Percentiles rank a stretch among this genome's conserved stretches.
These are phyloP conservation scores for Sarocladium brachiariae DNA, from an alignment of 2,329 filamentous ascomycete species.

Conservation along the genomic window DNA sequence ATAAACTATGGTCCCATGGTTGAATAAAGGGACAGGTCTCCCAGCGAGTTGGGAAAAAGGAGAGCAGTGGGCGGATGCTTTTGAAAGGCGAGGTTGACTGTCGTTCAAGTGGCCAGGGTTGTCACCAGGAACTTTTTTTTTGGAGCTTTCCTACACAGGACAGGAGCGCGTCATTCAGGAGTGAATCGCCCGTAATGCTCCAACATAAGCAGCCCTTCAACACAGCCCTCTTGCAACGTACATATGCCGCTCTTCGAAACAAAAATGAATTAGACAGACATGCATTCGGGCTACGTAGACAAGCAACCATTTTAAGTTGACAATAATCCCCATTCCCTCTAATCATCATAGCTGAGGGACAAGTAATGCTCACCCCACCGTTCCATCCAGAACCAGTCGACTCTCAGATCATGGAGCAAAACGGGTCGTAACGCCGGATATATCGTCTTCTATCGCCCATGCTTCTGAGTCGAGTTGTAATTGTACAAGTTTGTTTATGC, in stretches of 20 bases:
- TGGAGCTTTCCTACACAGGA: not conserved
- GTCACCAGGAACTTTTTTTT: not conserved
- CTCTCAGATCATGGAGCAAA: not conserved
- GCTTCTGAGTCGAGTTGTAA: slow-evolving; percentile 4
- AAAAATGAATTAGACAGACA: not conserved
- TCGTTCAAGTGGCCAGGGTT: not conserved
- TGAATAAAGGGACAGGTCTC: slow-evolving; percentile 14
- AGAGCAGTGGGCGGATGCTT: not conserved
- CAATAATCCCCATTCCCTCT: not conserved
- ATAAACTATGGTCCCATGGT: slow-evolving; percentile 10
- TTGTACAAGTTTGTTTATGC: slow-evolving; percentile 4
- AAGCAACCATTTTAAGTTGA: not conserved
- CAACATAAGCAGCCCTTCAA: not conserved
- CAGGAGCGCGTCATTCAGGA: slow-evolving; percentile 1
- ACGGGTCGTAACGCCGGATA: not conserved
- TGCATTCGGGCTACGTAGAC: not conserved
- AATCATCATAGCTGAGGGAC: not conserved
- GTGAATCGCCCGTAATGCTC: not conserved
- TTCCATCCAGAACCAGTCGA: slow-evolving; percentile 3
- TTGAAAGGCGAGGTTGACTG: not conserved
- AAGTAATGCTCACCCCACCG: not conserved
- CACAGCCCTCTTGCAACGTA: not conserved
- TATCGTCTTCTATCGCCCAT: not conserved
- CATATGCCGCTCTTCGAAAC: no score
- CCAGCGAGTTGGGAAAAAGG: slow-evolving; percentile 15